A percentile compares a stretch with the other conserved stretches of the same genome.
Evolutionary conservation across 2,329 filamentous ascomycete species (phyloP).

Genomic region (Talaromyces sp.): DNA sequence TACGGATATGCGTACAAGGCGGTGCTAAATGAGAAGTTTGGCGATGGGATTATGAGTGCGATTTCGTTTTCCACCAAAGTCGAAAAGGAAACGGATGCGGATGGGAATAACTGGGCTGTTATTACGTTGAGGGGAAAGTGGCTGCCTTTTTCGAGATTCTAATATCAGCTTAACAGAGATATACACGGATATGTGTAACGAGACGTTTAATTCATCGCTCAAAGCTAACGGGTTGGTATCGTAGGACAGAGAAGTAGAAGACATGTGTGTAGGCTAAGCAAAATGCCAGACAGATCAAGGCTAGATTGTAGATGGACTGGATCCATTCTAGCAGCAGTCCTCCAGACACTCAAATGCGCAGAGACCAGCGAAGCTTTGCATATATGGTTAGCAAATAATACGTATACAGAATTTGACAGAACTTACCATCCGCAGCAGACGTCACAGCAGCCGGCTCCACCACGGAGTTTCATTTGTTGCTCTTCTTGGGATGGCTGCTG

Average conservation of each 20-base stretch:
- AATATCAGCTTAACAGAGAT: conserved; percentile 1
- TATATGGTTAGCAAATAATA: neutral
- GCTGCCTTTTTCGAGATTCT: conserved; percentile 50
- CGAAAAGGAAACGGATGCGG: conserved; percentile 85
- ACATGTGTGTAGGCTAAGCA: neutral
- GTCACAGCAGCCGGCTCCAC: conserved; percentile 25
- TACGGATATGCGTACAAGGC: conserved; percentile 97
- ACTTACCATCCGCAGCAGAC: conserved; percentile 31
- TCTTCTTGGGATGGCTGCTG: conserved; percentile 25
- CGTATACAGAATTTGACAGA: neutral
- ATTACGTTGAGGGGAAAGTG: conserved; percentile 82
- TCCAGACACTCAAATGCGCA: conserved; percentile 30
- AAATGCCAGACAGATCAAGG: neutral
- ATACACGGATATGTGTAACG: no score
- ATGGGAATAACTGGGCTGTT: conserved; percentile 75
- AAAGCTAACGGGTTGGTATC: conserved; percentile 1
- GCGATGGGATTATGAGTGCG: conserved; percentile 93
- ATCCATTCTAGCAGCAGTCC: conserved; percentile 25
- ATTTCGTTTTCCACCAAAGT: conserved; percentile 87
- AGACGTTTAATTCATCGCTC: neutral
- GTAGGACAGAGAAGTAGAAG: neutral
- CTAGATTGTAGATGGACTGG: neutral
- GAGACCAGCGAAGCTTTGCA: conserved; percentile 27
- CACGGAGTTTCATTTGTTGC: conserved; percentile 27
- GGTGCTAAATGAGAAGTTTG: conserved; percentile 90